phyloP scores from a whole-genome alignment of 139 green algal species.

The Closterium sp. region DNA sequence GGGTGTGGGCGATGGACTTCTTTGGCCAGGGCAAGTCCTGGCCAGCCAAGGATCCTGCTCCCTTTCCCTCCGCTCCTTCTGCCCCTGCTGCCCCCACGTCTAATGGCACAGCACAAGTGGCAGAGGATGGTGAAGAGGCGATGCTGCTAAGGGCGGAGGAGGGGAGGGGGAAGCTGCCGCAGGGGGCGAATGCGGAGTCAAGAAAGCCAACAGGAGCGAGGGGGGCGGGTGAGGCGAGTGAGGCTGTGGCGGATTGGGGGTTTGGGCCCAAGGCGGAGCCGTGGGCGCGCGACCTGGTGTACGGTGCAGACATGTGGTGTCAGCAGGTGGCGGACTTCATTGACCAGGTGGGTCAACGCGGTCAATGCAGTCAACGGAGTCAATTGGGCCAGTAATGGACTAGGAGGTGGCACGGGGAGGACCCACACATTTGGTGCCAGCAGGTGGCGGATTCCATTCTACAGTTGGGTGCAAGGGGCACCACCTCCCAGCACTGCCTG shows the following conservation, averaged over 20 bases:
- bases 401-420: no score
- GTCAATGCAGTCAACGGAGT: no score
- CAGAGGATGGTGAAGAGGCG: not conserved
- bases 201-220: not conserved
- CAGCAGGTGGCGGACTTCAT: constrained; percentile 15
- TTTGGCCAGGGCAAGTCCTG: constrained; percentile 54
- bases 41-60: constrained; percentile 5
- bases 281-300: constrained; percentile 9
- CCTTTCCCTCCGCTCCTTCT: not conserved
- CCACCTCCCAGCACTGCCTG: no score
- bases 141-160: not conserved
- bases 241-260: constrained; percentile 3
- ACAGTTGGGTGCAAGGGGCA: no score
- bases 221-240: no score
- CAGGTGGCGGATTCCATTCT: no score
- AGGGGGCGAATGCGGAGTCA: no score
- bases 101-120: no score
- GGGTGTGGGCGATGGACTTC: constrained; percentile 59
- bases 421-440: no score
- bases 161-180: not conserved
- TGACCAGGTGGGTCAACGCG: not conserved
- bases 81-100: not conserved
- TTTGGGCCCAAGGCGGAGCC: constrained; percentile 9
- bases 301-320: constrained; percentile 40
- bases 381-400: no score